Evolutionary conservation across 1,284 basidiomycete genomes (phyloP), one percentile per base, ranked within the genome.

Genomic region (Neolentinus lepideus): DNA sequence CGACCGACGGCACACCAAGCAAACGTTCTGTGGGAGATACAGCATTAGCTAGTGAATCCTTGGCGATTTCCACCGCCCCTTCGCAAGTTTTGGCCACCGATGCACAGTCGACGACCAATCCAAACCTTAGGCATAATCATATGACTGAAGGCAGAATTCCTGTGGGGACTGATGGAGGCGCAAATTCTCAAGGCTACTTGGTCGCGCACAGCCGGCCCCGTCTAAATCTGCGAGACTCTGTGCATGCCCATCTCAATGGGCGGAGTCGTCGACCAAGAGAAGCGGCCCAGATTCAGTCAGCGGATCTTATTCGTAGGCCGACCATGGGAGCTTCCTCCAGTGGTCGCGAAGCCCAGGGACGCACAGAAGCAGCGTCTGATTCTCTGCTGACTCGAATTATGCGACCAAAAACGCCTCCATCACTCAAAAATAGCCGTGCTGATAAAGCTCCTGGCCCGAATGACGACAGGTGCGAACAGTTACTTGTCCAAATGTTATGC

Each of bases 181-280:
- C 33, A 35, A 35, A 35, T n/a, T 21, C 38, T 43, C 38, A 16
- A 43, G 8, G 24, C 8, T 21, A 21, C 6, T 31, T 12, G 29
- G 29, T 4, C 29, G 29, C 12, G 29, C 29, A 31, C 47, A 4
- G 9, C 22, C 47, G 24, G 22, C 70, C 66, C 56, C 73, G 68
- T 16, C 24, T 50, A 16, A 50, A 50, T 58, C 67, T 81, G 51
- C 68, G 73, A 51, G 74, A 78, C 58, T 75, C 78, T 12, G 72
- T 84, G 16, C 78, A 76, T 50, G 74, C 76, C 4, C 75, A 83
- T 61, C 74, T 84, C 53, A 57, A 54, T 22, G 21, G 33, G 2
- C 35, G 52, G 12, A 53, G 51, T 6, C 21, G 27, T 26, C 45
- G 31, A 47, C 46, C 31, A 21, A 43, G 36, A 35, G 52, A 43